Evolutionary conservation across 805 yeast species (phyloP), one percentile per base, ranked within the genome.

Genomic region (Kluyveromyces aestuarii): DNA sequence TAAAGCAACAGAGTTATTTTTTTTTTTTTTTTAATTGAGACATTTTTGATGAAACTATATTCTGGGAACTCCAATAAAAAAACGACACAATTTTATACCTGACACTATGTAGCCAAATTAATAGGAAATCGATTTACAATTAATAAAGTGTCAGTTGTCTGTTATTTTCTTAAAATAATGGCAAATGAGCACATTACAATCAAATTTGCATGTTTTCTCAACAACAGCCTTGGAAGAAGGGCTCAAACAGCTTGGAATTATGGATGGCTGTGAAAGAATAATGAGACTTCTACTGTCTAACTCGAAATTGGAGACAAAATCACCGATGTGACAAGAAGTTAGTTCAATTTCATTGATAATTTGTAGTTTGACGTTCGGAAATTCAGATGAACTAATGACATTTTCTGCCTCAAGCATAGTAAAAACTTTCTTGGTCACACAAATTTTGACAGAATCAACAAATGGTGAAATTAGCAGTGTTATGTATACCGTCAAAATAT

Each of bases 401-500:
- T 11, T 27, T 8, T 33, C 8, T 19, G 11, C 8, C 10, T 13
- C 25, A 30, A 43, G n/a, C n/a, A n/a, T 19, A 10, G 25, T 9
- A 8, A 13, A 17, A 35, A 16, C 27, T 7, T 33, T 17, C 3
- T 37, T 10, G 27, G 17, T 33, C 11, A 27, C 36, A 10, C 16
- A 14, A 4, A 43, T 36, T 43, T 19, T 43, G 25, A 43, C 27
- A 33, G 19, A 18, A 6, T 43, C 36, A 16, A 27, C 38, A 43
- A 18, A 21, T 11, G 21, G 27, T n/a, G 33, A 37, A 16, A 63
- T 56, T 35, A 58, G 43, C 4, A 63, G 45, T 19, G 61, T 48
- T 7, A 59, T 14, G 45, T 60, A 60, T 14, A 64, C 40, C 8
- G 65, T 58, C 36, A 63, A 49, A 40, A 57, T 55, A 45, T 64